Percentiles rank a stretch among this genome's conserved stretches.
Evolutionary conservation across 352 stramenopile species (phyloP).

Genomic region (Phytophthora cactorum): DNA sequence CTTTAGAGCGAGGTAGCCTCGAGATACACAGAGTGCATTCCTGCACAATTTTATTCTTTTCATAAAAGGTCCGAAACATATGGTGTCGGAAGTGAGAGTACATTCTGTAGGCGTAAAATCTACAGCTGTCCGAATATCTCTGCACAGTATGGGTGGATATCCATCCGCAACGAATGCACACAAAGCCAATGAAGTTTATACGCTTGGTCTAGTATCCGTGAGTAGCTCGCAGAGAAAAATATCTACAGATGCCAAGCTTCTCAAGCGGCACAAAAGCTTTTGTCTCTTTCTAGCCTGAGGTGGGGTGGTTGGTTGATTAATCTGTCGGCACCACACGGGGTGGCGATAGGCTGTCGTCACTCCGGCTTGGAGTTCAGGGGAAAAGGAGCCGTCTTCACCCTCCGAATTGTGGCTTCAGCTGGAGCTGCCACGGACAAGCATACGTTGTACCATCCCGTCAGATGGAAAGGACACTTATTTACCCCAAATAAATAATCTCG

Average conservation of each 20-base stretch:
- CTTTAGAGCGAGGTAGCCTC: too few relatives aligned
- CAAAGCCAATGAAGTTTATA: too few relatives aligned
- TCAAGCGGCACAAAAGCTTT: background rate
- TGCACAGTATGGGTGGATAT: too few relatives aligned
- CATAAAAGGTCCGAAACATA: too few relatives aligned
- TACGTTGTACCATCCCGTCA: slow-evolving; percentile 10
- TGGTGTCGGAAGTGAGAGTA: too few relatives aligned
- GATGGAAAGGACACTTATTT: background rate
- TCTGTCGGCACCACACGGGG: slow-evolving; percentile 15
- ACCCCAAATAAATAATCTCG: slow-evolving; percentile 16
- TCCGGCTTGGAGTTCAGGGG: background rate
- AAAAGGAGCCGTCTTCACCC: slow-evolving; percentile 13
- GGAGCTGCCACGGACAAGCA: slow-evolving; percentile 5
- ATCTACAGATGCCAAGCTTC: slow-evolving; percentile 8
- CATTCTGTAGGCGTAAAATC: too few relatives aligned
- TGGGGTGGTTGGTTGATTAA: background rate
- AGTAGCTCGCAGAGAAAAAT: background rate
- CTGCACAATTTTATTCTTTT: too few relatives aligned
- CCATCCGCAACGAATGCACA: too few relatives aligned
- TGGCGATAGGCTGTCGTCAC: slow-evolving; percentile 31
- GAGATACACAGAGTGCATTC: too few relatives aligned
- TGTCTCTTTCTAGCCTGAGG: slow-evolving; percentile 4
- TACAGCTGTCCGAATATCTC: too few relatives aligned
- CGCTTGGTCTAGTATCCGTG: too few relatives aligned
- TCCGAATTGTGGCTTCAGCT: slow-evolving; percentile 8